Conservation (phyloP, 2,329 filamentous ascomycete genomes). For the Beauveria bassiana region DNA sequence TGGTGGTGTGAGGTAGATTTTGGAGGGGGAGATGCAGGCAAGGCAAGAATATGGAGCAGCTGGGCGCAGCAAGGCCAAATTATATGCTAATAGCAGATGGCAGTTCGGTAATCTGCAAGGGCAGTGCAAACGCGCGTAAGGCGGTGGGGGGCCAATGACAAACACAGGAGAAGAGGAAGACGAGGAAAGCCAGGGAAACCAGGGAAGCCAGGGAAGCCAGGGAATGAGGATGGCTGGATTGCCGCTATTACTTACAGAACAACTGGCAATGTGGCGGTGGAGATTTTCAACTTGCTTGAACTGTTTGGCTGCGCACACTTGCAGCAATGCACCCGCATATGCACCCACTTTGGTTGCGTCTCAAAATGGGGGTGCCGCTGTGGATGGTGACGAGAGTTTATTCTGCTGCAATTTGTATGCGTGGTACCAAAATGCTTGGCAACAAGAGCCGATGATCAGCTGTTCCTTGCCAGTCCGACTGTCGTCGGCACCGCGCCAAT, state of each 20-base stretch:
- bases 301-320: constrained; percentile 4
- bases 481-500: background rate
- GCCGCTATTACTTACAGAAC: constrained; percentile 9
- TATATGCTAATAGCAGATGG: background rate
- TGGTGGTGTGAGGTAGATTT: background rate
- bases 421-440: background rate
- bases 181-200: background rate
- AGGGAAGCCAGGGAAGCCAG: background rate
- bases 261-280: constrained; percentile 8
- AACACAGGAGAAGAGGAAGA: background rate
- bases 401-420: background rate
- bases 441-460: background rate
- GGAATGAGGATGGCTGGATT: constrained; percentile 3
- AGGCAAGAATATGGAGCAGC: constrained; percentile 4
- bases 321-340: constrained; percentile 11
- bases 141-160: constrained; percentile 8
- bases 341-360: constrained; percentile 3
- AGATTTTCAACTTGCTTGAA: constrained; percentile 8
- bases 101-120: constrained; percentile 9
- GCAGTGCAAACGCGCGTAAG: constrained; percentile 4
- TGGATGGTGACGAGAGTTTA: background rate
- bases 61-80: background rate
- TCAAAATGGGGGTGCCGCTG: background rate
- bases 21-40: background rate
- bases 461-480: background rate